Evolutionary conservation across 768 basidiomycete genomes (phyloP), one percentile per base, ranked within the genome.

Genomic region (Sporobolomyces roseus): DNA sequence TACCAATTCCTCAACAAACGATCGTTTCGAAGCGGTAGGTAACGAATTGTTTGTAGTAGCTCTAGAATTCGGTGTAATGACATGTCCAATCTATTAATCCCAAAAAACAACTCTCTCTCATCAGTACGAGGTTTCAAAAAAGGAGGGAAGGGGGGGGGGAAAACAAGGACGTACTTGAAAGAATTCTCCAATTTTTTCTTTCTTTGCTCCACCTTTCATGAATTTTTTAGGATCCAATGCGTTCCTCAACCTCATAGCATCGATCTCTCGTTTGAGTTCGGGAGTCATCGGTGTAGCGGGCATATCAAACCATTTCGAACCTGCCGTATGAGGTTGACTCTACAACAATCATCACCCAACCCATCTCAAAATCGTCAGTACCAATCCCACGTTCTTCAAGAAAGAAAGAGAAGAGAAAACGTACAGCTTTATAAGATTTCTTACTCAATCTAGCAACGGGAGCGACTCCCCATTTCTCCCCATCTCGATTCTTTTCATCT

Each of bases 201-300:
- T 89, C 78, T 90, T 92, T 2, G 74, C 72, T 3, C 75, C 74
- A 21, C 74, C 75, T 69, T 86, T 82, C 79, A 93, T 90, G 80
- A 93, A 93, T 27, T 90, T 84, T 77, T 94, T 96, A 23, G 91
- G 91, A 75, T 96, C 93, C 25, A 96, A 83, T 65, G 91, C 88
- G 76, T 91, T 91, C 56, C 88, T 85, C 53, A 96, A 80, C 35
- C 91, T 87, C 63, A 93, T 81, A 0, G 93, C 88, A 77, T 93
- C 89, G 16, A 91, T 87, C 80, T 96, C 91, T 59, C 88, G 87
- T 74, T 91, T 80, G 46, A 93, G 79, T 43, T 85, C 83, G 68
- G 92, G 90, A 17, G 88, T 85, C 74, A 89, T 88, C 19, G 84
- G 78, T 4, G 71, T 65, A 27, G 91, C 91, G 25, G 91, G 90